A percentile compares a stretch with the other conserved stretches of the same genome.
phyloP scores from a whole-genome alignment of 176 grass and related monocot genomes.

The Lolium multiflorum region DNA sequence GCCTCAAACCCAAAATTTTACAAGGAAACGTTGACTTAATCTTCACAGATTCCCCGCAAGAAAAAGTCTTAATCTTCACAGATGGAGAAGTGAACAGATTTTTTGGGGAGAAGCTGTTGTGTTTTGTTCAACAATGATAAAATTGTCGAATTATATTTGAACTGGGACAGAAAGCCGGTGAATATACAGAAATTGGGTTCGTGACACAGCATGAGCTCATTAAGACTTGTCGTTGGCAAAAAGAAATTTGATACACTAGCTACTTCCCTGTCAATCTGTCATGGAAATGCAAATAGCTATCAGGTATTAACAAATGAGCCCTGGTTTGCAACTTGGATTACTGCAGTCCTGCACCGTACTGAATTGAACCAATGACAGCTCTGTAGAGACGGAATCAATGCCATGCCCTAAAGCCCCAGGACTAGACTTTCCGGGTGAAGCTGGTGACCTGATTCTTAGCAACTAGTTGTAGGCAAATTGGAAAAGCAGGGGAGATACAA shows the following conservation, averaged over 20 bases:
- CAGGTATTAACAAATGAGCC: too few species aligned
- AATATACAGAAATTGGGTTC: background rate
- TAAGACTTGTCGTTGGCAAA: background rate
- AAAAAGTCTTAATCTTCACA: background rate
- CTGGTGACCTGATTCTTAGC: background rate
- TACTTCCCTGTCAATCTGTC: background rate
- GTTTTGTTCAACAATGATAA: background rate
- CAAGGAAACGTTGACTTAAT: background rate
- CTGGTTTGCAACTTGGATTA: too few species aligned
- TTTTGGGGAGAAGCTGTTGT: background rate
- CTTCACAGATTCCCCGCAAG: background rate
- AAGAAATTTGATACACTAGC: background rate
- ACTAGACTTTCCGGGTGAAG: background rate
- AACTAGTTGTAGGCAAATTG: background rate
- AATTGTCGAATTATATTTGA: background rate
- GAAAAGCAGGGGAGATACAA: constrained; percentile 10
- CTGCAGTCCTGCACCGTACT: too few species aligned
- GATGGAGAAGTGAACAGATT: background rate
- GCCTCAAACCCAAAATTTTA: background rate
- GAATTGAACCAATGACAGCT: too few species aligned
- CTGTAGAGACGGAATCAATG: background rate
- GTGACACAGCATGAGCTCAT: background rate
- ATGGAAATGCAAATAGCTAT: background rate
- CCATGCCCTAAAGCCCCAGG: background rate
- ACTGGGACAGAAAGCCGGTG: background rate